Percentiles rank a stretch among this genome's conserved stretches.
Conservation (phyloP, 768 basidiomycete species). For the Suillus subalutaceus region DNA sequence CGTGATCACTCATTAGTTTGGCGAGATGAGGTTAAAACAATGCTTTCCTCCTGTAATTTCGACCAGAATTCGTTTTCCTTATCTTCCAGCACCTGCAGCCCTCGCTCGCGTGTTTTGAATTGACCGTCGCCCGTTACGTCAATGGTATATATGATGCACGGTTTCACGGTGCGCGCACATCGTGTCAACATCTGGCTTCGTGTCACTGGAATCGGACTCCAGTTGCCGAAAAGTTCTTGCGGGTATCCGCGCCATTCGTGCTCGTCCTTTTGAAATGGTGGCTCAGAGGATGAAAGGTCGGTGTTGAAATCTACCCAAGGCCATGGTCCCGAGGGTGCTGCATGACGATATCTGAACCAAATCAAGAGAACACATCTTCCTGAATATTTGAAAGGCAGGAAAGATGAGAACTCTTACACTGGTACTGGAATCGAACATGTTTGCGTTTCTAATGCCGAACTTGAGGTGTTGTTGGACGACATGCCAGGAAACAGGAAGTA, state of each 20-base stretch:
- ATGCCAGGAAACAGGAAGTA: too few species aligned
- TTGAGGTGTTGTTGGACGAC: too few species aligned
- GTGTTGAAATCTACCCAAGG: conserved; percentile 43
- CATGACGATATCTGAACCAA: conserved; percentile 36
- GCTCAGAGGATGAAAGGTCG: conserved; percentile 20
- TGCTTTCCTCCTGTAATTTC: conserved; percentile 29
- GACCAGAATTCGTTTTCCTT: conserved; percentile 27
- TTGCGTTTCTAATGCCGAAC: neutral
- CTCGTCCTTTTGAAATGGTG: neutral
- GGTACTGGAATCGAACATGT: neutral
- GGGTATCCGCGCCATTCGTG: conserved; percentile 45
- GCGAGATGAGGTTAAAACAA: neutral
- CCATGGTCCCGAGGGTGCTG: conserved; percentile 43
- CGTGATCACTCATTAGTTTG: conserved; percentile 5
- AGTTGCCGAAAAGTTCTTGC: conserved; percentile 56
- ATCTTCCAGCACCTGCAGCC: neutral
- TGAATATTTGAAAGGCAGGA: neutral
- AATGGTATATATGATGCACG: neutral
- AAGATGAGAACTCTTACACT: conserved; percentile 1
- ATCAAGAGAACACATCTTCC: neutral
- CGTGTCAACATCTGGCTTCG: conserved; percentile 34
- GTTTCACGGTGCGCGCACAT: neutral
- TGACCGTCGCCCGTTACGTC: neutral
- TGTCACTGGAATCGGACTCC: conserved; percentile 48
- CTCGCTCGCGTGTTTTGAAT: conserved; percentile 18